Conservation (phyloP, 2,329 filamentous ascomycete species). For the Talaromyces rugulosus region DNA sequence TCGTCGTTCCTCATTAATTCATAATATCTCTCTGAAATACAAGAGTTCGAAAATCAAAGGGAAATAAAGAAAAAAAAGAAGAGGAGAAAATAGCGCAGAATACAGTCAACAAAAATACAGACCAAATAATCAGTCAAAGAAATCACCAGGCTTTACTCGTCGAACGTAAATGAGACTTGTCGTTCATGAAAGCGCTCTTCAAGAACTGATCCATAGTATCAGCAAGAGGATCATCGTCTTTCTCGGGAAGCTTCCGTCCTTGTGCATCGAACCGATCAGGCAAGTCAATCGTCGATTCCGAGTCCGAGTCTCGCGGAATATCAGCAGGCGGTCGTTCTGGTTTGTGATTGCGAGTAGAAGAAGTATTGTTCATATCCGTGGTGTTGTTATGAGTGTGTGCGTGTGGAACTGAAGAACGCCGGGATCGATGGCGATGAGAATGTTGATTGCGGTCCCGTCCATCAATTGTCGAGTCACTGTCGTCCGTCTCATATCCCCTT, state of each 20-base stretch:
- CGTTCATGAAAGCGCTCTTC: slow-evolving; percentile 4
- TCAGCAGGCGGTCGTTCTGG: background rate
- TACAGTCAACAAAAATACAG: background rate
- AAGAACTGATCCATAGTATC: slow-evolving; percentile 35
- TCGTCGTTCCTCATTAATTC: background rate
- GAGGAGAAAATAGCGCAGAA: background rate
- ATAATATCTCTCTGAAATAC: background rate
- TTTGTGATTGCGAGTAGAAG: background rate
- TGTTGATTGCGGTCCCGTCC: slow-evolving; percentile 19
- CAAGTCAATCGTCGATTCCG: slow-evolving; percentile 42
- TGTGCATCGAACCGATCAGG: slow-evolving; percentile 42
- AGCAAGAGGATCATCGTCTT: slow-evolving; percentile 28
- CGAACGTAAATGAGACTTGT: slow-evolving; percentile 3
- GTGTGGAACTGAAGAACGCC: slow-evolving; percentile 12
- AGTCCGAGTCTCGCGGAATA: slow-evolving; percentile 25
- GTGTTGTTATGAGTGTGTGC: background rate
- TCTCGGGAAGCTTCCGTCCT: slow-evolving; percentile 33
- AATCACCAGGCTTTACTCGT: slow-evolving; percentile 2
- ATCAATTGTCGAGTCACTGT: slow-evolving; percentile 36
- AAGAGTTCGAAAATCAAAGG: background rate
- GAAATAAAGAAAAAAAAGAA: background rate
- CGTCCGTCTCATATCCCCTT: slow-evolving; percentile 40
- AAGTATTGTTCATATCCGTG: background rate
- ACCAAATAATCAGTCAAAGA: background rate
- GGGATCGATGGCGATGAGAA: slow-evolving; percentile 17